Evolutionary conservation across 495 filamentous ascomycete genomes (phyloP).

Genomic region (Xylaria nigripes): DNA sequence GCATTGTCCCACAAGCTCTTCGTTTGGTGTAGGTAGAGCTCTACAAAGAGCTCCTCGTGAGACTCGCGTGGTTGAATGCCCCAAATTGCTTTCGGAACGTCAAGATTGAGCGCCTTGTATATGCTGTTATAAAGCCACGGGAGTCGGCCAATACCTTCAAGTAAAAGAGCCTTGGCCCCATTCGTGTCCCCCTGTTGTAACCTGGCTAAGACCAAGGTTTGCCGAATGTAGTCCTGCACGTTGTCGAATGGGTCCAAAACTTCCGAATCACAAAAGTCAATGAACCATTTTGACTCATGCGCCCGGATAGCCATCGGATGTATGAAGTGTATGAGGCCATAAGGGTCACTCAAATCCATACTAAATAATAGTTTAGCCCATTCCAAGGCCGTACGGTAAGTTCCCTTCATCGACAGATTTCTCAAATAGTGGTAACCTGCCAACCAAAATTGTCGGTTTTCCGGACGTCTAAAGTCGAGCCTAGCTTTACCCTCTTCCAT

Average conservation of each 20-base stretch:
- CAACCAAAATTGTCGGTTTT: constrained; percentile 90
- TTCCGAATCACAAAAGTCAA: constrained; percentile 58
- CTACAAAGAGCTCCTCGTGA: constrained; percentile 63
- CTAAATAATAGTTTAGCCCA: constrained; percentile 81
- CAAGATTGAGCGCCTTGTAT: constrained; percentile 66
- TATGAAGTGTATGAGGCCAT: constrained; percentile 65
- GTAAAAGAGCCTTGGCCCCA: constrained; percentile 54
- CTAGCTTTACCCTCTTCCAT: constrained; percentile 72
- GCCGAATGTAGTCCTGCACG: constrained; percentile 50
- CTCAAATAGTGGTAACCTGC: constrained; percentile 81
- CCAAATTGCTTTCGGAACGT: constrained; percentile 73
- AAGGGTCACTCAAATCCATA: constrained; percentile 74
- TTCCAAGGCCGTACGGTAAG: constrained; percentile 84
- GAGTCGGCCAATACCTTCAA: constrained; percentile 55
- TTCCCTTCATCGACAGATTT: constrained; percentile 80
- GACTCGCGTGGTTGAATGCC: constrained; percentile 58
- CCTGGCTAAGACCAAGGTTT: constrained; percentile 66
- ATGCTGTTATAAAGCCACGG: constrained; percentile 77
- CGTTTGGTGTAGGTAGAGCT: constrained; percentile 69
- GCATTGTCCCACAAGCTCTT: constrained; percentile 90
- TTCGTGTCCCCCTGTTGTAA: constrained; percentile 57
- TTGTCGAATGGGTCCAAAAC: constrained; percentile 32
- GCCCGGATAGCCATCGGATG: constrained; percentile 79
- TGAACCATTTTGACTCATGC: constrained; percentile 63
- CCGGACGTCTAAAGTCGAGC: constrained; percentile 66